A percentile compares a stretch with the other conserved stretches of the same genome.
Evolutionary conservation across 768 basidiomycete species (phyloP).

Genomic region (Termitomyces sp.): DNA sequence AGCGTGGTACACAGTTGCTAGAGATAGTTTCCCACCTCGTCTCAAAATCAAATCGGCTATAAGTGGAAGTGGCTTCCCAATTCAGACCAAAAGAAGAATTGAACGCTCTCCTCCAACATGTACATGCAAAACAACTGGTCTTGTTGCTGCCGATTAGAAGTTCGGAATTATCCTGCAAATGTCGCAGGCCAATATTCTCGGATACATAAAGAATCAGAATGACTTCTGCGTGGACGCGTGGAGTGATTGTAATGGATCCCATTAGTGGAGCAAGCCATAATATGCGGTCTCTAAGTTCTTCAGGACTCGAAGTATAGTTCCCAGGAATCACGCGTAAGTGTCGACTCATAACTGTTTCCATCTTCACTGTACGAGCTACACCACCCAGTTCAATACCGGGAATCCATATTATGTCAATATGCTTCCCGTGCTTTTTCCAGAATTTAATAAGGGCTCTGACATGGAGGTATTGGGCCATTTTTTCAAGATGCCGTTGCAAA

Average conservation of each 20-base stretch:
- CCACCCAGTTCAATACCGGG: neutral
- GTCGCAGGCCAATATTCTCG: neutral
- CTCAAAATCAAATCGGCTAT: neutral
- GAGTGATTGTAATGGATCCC: neutral
- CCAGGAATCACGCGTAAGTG: neutral
- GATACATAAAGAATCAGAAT: neutral
- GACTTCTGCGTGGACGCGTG: neutral
- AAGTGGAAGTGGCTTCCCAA: neutral
- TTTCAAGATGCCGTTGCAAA: neutral
- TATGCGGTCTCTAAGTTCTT: neutral
- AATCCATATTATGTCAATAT: neutral
- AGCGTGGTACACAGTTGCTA: neutral
- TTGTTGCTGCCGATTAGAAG: neutral
- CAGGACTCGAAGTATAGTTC: neutral
- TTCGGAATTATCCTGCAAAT: neutral
- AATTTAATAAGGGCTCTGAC: neutral
- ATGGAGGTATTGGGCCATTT: neutral
- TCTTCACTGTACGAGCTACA: neutral
- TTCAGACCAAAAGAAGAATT: neutral
- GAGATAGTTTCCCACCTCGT: neutral
- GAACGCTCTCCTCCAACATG: neutral
- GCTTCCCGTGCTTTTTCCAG: neutral
- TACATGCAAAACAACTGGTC: neutral
- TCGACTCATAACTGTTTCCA: neutral
- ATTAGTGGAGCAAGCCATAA: neutral